Evolutionary conservation across 495 filamentous ascomycete species (phyloP).

Genomic region (Delitschia confertaspora): DNA sequence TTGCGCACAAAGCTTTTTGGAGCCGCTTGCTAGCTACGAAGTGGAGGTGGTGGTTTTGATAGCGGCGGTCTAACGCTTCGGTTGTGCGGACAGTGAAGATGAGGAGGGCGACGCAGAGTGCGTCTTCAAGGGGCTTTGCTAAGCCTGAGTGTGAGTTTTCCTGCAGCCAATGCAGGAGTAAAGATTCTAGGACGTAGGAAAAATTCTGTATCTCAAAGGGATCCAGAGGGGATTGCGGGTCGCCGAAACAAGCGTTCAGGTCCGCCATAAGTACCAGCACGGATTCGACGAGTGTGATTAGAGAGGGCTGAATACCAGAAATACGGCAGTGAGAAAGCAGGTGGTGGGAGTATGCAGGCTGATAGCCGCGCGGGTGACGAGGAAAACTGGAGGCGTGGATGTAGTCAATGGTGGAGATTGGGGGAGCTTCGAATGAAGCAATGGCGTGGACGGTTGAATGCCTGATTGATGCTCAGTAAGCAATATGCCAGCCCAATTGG

Average conservation of each 20-base stretch:
- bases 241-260: slow-evolving; percentile 24
- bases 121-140: slow-evolving; percentile 21
- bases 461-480: slow-evolving; percentile 30
- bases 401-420: slow-evolving; percentile 17
- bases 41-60: slow-evolving; percentile 13
- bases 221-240: slow-evolving; percentile 23
- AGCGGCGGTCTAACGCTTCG: slow-evolving; percentile 9
- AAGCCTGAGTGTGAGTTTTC: slow-evolving; percentile 6
- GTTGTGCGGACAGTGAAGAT: slow-evolving; percentile 24
- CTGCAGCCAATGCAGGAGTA: slow-evolving; percentile 18
- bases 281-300: slow-evolving; percentile 18
- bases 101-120: slow-evolving; percentile 25
- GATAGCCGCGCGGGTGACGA: slow-evolving; percentile 20
- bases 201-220: slow-evolving; percentile 27
- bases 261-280: slow-evolving; percentile 20
- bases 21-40: slow-evolving; percentile 22
- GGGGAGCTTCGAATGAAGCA: slow-evolving; percentile 24
- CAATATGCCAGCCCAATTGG: slow-evolving; percentile 17
- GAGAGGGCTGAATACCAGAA: slow-evolving; percentile 13
- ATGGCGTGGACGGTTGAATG: slow-evolving; percentile 28
- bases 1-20: slow-evolving; percentile 19
- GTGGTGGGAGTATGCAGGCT: slow-evolving; percentile 19
- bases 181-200: slow-evolving; percentile 21
- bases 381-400: slow-evolving; percentile 6
- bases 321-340: slow-evolving; percentile 19